A percentile compares a stretch with the other conserved stretches of the same genome.
Conservation (phyloP, 1,139 yeast genomes). For the Saccharomyces hybrid region DNA sequence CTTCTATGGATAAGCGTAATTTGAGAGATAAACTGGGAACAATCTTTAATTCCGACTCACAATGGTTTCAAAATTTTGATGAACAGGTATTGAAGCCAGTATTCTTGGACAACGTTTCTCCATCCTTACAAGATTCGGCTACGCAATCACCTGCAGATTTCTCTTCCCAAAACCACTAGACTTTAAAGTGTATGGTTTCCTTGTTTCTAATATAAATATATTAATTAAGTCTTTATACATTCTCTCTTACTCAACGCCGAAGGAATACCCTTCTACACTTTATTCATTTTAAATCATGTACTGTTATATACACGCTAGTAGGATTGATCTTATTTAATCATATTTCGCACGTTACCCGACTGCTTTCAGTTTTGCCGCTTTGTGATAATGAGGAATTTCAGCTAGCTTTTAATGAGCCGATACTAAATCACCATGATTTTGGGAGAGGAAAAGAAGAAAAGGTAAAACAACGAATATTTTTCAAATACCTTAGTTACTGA, state of each 20-base stretch:
- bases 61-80: conserved; percentile 90
- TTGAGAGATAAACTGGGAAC: conserved; percentile 31
- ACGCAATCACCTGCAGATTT: neutral
- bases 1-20: conserved; percentile 16
- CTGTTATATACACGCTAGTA: neutral
- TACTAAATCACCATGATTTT: neutral
- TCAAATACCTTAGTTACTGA: neutral
- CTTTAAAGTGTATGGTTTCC: neutral
- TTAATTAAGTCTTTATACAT: neutral
- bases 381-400: conserved; percentile 1
- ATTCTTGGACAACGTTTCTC: conserved; percentile 48
- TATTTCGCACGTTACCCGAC: neutral
- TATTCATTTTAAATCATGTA: neutral
- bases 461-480: neutral
- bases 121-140: neutral
- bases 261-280: neutral
- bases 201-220: neutral
- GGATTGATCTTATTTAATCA: neutral
- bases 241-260: neutral
- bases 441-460: neutral
- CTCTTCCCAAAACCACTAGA: neutral
- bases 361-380: neutral
- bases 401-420: neutral
- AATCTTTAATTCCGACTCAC: conserved; percentile 57
- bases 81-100: conserved; percentile 96